Evolutionary conservation across 2,329 filamentous ascomycete species (phyloP).

Genomic region (Bipolaris zeicola): DNA sequence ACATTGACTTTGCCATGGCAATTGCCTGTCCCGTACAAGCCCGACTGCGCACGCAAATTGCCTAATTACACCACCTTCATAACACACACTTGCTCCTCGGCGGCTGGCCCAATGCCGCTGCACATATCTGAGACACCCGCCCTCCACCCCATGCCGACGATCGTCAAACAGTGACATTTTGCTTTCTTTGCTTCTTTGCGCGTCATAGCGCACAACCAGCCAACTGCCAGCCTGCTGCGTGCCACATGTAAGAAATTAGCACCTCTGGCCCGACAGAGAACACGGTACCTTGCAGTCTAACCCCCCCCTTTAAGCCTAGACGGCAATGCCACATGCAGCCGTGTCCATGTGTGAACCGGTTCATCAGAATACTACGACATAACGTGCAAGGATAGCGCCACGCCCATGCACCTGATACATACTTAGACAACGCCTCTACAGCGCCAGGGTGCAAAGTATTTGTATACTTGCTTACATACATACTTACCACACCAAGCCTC

Average conservation of each 20-base stretch:
- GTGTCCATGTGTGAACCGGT: neutral
- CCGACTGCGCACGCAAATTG: neutral
- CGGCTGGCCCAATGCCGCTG: constrained; percentile 2
- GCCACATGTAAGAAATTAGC: neutral
- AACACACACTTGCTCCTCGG: neutral
- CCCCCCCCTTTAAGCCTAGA: neutral
- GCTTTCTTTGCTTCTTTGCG: constrained; percentile 6
- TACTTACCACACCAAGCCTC: too few relatives aligned
- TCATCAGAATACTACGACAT: neutral
- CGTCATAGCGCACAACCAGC: neutral
- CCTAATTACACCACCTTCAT: constrained; percentile 3
- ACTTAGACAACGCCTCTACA: too few relatives aligned
- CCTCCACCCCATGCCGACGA: neutral
- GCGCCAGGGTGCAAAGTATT: too few relatives aligned
- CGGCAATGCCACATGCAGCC: neutral
- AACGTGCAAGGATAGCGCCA: neutral
- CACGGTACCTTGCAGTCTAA: neutral
- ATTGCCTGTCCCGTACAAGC: neutral
- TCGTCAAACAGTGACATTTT: neutral
- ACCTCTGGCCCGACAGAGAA: neutral
- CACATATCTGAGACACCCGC: neutral
- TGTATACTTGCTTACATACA: too few relatives aligned
- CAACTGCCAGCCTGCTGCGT: neutral
- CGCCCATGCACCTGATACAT: neutral
- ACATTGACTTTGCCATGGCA: constrained; percentile 15